These are phyloP conservation scores for Ulvella scutata DNA, from an alignment of 139 green algal genomes.

Conservation along the genomic window DNA sequence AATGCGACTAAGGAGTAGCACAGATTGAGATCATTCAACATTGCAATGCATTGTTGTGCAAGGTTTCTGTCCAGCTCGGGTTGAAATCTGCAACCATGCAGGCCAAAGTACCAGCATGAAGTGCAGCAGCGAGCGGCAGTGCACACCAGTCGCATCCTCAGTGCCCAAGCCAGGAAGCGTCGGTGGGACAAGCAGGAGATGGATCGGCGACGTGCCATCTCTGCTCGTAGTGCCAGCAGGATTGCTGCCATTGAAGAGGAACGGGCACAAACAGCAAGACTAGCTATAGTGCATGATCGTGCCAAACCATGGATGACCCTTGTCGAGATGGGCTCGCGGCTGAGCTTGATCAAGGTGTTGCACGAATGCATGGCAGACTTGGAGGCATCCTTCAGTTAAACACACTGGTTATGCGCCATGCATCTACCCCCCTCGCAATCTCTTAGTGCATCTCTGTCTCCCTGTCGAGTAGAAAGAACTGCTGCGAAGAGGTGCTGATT, in stretches of 20 bases:
- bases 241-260: background rate
- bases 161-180: background rate
- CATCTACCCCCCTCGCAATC: background rate
- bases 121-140: background rate
- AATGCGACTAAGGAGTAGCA: no score
- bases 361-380: background rate
- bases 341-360: background rate
- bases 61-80: background rate
- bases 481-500: background rate
- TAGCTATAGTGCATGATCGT: background rate
- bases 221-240: background rate
- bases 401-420: background rate
- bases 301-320: background rate
- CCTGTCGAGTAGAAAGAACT: background rate
- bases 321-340: background rate
- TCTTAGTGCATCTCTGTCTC: background rate
- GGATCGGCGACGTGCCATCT: background rate
- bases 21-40: background rate
- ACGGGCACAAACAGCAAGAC: background rate
- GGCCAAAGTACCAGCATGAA: background rate
- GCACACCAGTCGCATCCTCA: background rate
- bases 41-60: background rate
- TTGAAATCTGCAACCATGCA: background rate
- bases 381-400: background rate
- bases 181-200: background rate